These are phyloP conservation scores for Candida alai DNA, from an alignment of 805 yeast species.

Conservation along the genomic window DNA sequence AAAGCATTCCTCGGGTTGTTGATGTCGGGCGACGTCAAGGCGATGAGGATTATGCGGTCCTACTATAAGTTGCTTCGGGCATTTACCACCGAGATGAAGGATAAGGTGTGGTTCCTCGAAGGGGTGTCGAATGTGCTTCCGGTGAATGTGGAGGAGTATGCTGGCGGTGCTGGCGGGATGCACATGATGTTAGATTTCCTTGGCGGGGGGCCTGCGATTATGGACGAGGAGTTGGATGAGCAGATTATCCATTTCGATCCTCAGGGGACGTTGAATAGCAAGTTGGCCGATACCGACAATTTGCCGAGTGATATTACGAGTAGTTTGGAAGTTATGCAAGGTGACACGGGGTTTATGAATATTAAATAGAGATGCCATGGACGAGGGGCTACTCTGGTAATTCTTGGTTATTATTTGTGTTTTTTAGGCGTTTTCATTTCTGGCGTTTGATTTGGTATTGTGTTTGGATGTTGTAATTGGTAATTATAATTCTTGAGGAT, in stretches of 20 bases:
- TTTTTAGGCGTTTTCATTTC: too few species aligned
- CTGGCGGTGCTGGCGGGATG: constrained; percentile 86
- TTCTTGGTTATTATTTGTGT: too few species aligned
- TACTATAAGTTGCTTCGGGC: constrained; percentile 79
- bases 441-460: too few species aligned
- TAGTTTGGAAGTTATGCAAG: constrained; percentile 49
- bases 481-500: too few species aligned
- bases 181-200: constrained; percentile 87
- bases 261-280: constrained; percentile 41
- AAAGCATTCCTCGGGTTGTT: constrained; percentile 71
- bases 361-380: constrained; percentile 19
- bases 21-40: constrained; percentile 79
- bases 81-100: constrained; percentile 83
- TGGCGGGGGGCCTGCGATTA: constrained; percentile 58
- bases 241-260: constrained; percentile 42
- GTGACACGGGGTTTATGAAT: constrained; percentile 40
- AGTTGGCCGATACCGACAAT: constrained; percentile 50
- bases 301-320: constrained; percentile 54
- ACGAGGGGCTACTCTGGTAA: too few species aligned
- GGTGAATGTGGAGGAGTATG: constrained; percentile 85
- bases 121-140: constrained; percentile 88
- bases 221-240: constrained; percentile 31
- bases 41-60: constrained; percentile 87
- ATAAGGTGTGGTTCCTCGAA: constrained; percentile 89
- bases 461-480: too few species aligned